Percentiles rank a stretch among this genome's conserved stretches.
Evolutionary conservation across 495 filamentous ascomycete genomes (phyloP).

Genomic region (Daldinia decipiens): DNA sequence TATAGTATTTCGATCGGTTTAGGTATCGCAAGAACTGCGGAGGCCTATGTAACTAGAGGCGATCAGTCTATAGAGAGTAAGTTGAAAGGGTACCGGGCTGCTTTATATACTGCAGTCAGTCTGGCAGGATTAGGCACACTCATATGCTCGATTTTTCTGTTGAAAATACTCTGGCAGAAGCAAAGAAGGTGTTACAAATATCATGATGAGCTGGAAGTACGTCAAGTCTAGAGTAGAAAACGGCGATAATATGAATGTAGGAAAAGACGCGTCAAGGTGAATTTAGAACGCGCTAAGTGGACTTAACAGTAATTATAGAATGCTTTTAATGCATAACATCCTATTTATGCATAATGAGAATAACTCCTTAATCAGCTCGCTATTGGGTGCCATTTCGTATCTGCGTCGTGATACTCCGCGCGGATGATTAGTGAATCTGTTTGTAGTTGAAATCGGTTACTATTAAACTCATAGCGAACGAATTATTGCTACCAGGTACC

Average conservation of each 20-base stretch:
- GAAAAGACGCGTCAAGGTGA: too few species aligned
- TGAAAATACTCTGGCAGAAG: conserved; percentile 14
- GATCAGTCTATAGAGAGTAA: conserved; percentile 50
- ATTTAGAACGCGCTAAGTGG: too few species aligned
- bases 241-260: too few species aligned
- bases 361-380: not conserved
- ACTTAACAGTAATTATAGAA: too few species aligned
- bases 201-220: not conserved
- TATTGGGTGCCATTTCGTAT: conserved; percentile 1
- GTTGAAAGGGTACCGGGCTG: conserved; percentile 62
- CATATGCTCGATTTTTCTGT: conserved; percentile 41
- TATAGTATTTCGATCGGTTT: conserved; percentile 74
- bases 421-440: not conserved
- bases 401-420: not conserved
- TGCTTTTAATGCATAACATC: too few species aligned
- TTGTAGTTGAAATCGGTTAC: not conserved
- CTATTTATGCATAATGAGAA: too few species aligned
- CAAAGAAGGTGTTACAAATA: conserved; percentile 5
- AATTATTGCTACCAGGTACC: too few species aligned
- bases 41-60: conserved; percentile 61
- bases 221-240: not conserved
- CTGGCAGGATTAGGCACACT: conserved; percentile 58
- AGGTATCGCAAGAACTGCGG: conserved; percentile 72
- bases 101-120: conserved; percentile 66
- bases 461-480: not conserved